A percentile compares a stretch with the other conserved stretches of the same genome.
Conservation (phyloP, 805 yeast genomes). For the Kuraishia ogatae region DNA sequence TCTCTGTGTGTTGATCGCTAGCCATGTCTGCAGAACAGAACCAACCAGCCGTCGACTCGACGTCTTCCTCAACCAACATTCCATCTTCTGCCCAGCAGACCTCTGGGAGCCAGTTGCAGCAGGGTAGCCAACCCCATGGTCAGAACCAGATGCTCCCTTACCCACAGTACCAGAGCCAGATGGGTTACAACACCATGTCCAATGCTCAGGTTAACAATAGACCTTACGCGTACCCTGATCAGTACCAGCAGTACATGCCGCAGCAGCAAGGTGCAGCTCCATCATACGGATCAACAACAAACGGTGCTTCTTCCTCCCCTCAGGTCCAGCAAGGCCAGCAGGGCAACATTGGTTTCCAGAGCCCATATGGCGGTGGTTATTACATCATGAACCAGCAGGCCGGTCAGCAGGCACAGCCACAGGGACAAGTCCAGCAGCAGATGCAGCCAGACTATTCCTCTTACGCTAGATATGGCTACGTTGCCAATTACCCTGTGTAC, state of each 20-base stretch:
- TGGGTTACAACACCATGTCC: not conserved
- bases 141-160: constrained; percentile 2
- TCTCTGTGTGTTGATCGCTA: not conserved
- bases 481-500: constrained; percentile 3
- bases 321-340: not conserved
- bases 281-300: not conserved
- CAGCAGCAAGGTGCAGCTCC: not conserved
- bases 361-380: constrained; percentile 1
- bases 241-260: constrained; percentile 3
- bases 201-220: not conserved
- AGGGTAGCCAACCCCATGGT: not conserved
- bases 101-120: not conserved
- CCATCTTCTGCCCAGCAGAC: constrained; percentile 17
- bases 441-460: constrained; percentile 1
- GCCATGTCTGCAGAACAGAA: constrained; percentile 12
- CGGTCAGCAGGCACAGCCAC: constrained; percentile 1
- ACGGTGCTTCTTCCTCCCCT: constrained; percentile 1
- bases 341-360: not conserved
- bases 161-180: constrained; percentile 1
- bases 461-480: constrained; percentile 4
- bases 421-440: constrained; percentile 1
- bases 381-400: constrained; percentile 2
- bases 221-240: constrained; percentile 3
- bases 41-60: constrained; percentile 25
- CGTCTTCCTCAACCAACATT: constrained; percentile 27